Evolutionary conservation across 768 basidiomycete species (phyloP), one percentile per base, ranked within the genome.

Genomic region (Podaxis sp.): DNA sequence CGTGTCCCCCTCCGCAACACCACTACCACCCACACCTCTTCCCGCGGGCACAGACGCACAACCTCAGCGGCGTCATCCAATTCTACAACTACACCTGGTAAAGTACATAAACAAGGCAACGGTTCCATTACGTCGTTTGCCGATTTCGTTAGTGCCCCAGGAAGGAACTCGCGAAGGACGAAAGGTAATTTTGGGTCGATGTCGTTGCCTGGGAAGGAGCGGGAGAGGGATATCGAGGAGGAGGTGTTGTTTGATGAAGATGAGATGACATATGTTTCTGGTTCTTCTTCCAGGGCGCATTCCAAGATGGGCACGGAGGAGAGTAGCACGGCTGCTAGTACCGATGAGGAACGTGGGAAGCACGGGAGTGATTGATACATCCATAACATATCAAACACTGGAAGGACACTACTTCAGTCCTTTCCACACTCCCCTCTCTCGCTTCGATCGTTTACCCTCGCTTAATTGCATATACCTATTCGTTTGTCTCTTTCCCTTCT

Each of bases 191-290:
- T 68, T 59, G 68, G 68, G 10, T 70, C 68, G 53, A 56, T 66
- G 46, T 68, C 65, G 36, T 44, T 63, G 3, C 1, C 37, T 21
- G 28, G 61, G 67, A 71, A 67, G 62, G 74, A 77, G 68, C 70
- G 66, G 61, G 73, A 71, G 46, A 69, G 72, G 7, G 78, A 77
- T 59, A 61, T 61, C 25, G 83, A 80, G 59, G 84, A 80, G 27
- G 80, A 87, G 66, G 76, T 87, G 36, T 68, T 88, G 13, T 87
- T 90, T 66, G 87, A 90, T 66, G 85, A 84, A 64, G 84, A 80
- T 58, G 83, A 81, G 63, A 63, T 72, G 57, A 76, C 73, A 13
- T 78, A 77, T 67, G 74, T 74, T 36, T 76, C 76, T 27, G 76
- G 69, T 54, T 79, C 77, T 18, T 78, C 77, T 37, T 68, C 77